A percentile compares a stretch with the other conserved stretches of the same genome.
Evolutionary conservation across 352 stramenopile genomes (phyloP).

Genomic region (Phytophthora citrophthora): DNA sequence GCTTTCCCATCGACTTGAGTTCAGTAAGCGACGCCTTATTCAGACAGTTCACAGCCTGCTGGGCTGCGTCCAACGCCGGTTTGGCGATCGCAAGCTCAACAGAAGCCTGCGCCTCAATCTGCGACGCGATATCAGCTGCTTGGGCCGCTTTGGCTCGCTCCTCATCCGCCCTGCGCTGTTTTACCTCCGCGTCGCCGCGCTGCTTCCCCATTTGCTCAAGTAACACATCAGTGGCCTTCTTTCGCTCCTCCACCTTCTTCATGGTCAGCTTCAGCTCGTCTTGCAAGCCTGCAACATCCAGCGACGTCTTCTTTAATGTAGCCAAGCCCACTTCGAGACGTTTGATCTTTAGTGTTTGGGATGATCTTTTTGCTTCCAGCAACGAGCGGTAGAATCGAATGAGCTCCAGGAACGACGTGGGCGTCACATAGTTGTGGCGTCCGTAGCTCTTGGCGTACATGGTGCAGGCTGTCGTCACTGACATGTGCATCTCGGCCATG

Average conservation of each 20-base stretch:
- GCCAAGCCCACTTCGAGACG: constrained; percentile 85
- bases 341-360: constrained; percentile 69
- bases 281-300: constrained; percentile 82
- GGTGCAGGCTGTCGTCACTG: constrained; percentile 77
- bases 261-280: constrained; percentile 89
- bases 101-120: constrained; percentile 74
- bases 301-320: constrained; percentile 85
- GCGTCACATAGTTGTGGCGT: constrained; percentile 93
- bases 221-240: constrained; percentile 85
- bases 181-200: constrained; percentile 87
- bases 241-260: constrained; percentile 92
- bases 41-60: constrained; percentile 90
- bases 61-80: constrained; percentile 80
- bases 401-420: constrained; percentile 92
- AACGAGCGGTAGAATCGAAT: constrained; percentile 93
- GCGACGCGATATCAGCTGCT: constrained; percentile 67
- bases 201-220: constrained; percentile 92
- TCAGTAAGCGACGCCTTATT: constrained; percentile 91
- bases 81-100: constrained; percentile 82
- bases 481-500: constrained; percentile 93
- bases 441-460: constrained; percentile 79
- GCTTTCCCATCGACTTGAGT: constrained; percentile 90
- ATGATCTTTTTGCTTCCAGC: constrained; percentile 59
- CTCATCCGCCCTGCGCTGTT: constrained; percentile 83
- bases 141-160: constrained; percentile 77